phyloP scores from a whole-genome alignment of 1,139 yeast species.

The Kodamaea sp. region DNA sequence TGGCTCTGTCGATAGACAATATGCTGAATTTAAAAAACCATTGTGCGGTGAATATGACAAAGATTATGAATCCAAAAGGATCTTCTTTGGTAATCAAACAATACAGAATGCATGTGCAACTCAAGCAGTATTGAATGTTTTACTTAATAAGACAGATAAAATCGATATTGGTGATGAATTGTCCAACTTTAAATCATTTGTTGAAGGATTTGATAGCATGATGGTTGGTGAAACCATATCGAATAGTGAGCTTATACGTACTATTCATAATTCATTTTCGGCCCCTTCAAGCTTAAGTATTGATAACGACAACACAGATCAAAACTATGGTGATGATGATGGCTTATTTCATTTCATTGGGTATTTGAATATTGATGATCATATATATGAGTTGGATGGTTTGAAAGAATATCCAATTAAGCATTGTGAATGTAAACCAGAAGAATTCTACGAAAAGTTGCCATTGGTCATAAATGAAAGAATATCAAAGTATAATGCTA shows the following conservation, averaged over 20 bases:
- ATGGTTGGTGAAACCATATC: conserved; percentile 63
- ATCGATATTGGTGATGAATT: conserved; percentile 51
- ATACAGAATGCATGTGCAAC: conserved; percentile 78
- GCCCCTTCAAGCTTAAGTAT: conserved; percentile 49
- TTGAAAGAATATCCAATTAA: conserved; percentile 55
- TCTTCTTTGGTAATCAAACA: conserved; percentile 65
- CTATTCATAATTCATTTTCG: conserved; percentile 63
- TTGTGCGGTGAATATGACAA: conserved; percentile 45
- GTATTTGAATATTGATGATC: conserved; percentile 44
- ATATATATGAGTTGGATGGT: conserved; percentile 66
- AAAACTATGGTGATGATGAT: conserved; percentile 42
- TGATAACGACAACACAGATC: conserved; percentile 35
- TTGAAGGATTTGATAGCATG: conserved; percentile 52
- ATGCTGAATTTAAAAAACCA: conserved; percentile 28
- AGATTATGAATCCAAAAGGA: conserved; percentile 30
- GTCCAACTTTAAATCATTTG: conserved; percentile 48
- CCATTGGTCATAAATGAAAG: conserved; percentile 45
- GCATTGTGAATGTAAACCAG: conserved; percentile 42
- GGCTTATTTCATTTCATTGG: conserved; percentile 66
- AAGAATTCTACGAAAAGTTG: conserved; percentile 42
- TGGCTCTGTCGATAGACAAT: conserved; percentile 35
- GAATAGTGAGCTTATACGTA: conserved; percentile 56
- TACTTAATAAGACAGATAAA: conserved; percentile 39
- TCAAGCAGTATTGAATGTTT: conserved; percentile 62
- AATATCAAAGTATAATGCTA: conserved; percentile 41